These are phyloP conservation scores for Dactylonectria macrodidyma DNA, from an alignment of 2,329 filamentous ascomycete genomes.

Conservation along the genomic window DNA sequence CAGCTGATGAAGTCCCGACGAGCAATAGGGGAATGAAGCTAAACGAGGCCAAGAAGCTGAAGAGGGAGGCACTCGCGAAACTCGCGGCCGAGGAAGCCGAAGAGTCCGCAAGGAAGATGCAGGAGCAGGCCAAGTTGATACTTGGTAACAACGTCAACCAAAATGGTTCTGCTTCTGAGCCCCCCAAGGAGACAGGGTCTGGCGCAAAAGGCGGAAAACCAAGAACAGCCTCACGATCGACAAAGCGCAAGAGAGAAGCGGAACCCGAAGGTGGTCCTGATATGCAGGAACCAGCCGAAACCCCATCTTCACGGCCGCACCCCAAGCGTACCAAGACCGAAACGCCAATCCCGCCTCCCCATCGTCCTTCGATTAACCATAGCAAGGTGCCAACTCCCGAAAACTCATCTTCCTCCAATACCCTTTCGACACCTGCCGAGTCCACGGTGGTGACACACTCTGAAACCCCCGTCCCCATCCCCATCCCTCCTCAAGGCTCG, in stretches of 20 bases:
- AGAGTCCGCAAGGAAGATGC: conserved; percentile 68
- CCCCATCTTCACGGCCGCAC: conserved; percentile 55
- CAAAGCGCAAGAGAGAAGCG: conserved; percentile 63
- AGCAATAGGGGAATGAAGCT: conserved; percentile 84
- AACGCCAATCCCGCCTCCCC: conserved; percentile 67
- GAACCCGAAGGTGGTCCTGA: conserved; percentile 51
- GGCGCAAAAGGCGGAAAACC: conserved; percentile 44
- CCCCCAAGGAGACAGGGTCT: conserved; percentile 45
- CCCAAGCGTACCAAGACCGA: conserved; percentile 70
- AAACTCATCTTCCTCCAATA: conserved; percentile 34
- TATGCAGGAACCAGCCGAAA: conserved; percentile 47
- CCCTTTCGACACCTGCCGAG: conserved; percentile 41
- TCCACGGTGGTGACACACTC: conserved; percentile 45
- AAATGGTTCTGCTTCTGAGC: conserved; percentile 44
- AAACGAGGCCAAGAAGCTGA: conserved; percentile 83
- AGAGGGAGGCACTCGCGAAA: conserved; percentile 75
- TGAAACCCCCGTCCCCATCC: conserved; percentile 61
- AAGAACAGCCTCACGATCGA: conserved; percentile 51
- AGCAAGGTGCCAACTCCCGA: conserved; percentile 47
- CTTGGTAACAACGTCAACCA: conserved; percentile 52
- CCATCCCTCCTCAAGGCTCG: conserved; percentile 50
- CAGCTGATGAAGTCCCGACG: conserved; percentile 73
- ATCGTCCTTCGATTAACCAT: conserved; percentile 52
- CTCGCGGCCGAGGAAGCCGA: conserved; percentile 75
- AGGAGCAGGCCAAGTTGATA: conserved; percentile 62